Evolutionary conservation across 2,329 filamentous ascomycete species (phyloP).

Genomic region (Colletotrichum eleusines): DNA sequence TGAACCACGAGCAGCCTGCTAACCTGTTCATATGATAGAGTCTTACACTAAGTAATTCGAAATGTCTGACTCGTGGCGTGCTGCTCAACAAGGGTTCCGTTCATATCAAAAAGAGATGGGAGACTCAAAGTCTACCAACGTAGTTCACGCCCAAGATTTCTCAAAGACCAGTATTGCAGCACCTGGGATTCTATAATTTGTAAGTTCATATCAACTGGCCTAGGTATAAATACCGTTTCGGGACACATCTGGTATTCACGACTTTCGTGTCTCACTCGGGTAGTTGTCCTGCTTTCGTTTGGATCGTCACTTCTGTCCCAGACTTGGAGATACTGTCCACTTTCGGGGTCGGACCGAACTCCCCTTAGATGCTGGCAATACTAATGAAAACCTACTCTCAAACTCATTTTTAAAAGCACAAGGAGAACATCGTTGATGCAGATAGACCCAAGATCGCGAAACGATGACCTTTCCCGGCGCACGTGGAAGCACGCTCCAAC

Average conservation of each 20-base stretch:
- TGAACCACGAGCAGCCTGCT: neutral
- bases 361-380: neutral
- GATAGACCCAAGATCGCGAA: neutral
- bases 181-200: neutral
- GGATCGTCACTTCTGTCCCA: neutral
- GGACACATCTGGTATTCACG: neutral
- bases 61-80: neutral
- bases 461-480: neutral
- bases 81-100: neutral
- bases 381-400: neutral
- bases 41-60: no score
- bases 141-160: neutral
- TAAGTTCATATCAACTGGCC: no score
- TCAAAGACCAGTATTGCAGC: neutral
- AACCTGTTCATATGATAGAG: neutral
- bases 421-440: neutral
- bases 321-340: neutral
- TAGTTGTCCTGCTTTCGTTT: neutral
- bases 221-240: neutral
- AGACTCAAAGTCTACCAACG: neutral
- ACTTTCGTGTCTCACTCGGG: neutral
- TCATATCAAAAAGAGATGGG: no score
- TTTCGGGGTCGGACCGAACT: rapidly evolving
- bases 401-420: neutral
- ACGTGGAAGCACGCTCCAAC: neutral